Conservation (phyloP, 345 rosid genomes). For the Citrus cavaleriei region DNA sequence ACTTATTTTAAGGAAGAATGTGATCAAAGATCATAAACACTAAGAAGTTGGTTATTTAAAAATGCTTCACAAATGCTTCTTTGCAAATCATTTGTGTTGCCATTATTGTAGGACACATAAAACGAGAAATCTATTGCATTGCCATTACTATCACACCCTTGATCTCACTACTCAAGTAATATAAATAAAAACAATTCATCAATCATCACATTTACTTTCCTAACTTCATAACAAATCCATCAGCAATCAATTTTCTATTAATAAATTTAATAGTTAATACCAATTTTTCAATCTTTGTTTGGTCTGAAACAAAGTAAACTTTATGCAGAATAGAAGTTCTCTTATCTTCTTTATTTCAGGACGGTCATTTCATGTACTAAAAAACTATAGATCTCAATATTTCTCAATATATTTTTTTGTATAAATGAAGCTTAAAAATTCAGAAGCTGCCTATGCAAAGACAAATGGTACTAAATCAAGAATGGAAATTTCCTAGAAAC, state of each 20-base stretch:
- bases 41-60: not conserved
- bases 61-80: not conserved
- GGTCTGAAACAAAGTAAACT: not conserved
- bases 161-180: not conserved
- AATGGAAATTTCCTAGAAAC: constrained; percentile 22
- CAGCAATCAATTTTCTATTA: not conserved
- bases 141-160: not conserved
- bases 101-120: not conserved
- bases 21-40: not conserved
- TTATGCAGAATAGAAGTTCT: not conserved
- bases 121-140: not conserved
- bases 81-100: not conserved
- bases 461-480: not conserved
- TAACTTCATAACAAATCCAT: not conserved
- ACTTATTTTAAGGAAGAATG: not conserved
- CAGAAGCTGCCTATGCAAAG: constrained; percentile 16
- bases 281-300: not conserved
- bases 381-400: not conserved
- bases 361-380: too few relatives aligned
- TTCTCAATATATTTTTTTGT: not conserved
- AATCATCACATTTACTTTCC: not conserved
- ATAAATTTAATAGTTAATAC: not conserved
- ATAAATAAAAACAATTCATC: not conserved
- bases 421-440: not conserved
- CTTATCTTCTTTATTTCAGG: not conserved